These are phyloP conservation scores for Didymella glomerata DNA, from an alignment of 2,329 filamentous ascomycete genomes.

Conservation along the genomic window DNA sequence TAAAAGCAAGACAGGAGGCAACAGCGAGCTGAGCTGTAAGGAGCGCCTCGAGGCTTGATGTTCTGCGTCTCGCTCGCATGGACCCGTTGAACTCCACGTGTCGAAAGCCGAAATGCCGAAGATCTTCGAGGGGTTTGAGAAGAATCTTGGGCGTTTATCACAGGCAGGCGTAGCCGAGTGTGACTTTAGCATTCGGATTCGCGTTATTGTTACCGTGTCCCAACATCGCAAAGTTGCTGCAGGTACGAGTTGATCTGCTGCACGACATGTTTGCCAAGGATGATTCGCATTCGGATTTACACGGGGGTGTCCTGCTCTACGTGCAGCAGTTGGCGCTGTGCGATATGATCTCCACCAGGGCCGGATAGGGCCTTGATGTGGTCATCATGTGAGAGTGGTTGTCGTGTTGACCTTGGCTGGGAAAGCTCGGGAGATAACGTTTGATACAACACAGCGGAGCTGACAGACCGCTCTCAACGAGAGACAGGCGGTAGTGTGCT, in stretches of 20 bases:
- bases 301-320: neutral
- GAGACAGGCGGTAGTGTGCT: neutral
- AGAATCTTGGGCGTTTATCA: neutral
- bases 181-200: neutral
- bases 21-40: neutral
- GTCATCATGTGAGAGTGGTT: too few species aligned
- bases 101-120: neutral
- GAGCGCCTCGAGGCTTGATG: neutral
- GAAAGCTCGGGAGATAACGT: neutral
- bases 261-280: slow-evolving; percentile 5
- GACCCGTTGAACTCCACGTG: slow-evolving; percentile 11
- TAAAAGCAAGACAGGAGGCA: slow-evolving; percentile 4
- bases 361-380: neutral
- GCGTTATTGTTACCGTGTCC: neutral
- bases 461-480: neutral
- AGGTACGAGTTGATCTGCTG: slow-evolving; percentile 9
- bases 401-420: neutral
- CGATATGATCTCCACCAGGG: neutral
- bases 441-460: neutral
- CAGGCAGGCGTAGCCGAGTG: slow-evolving; percentile 3
- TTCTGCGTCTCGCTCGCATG: slow-evolving; percentile 1
- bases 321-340: slow-evolving; percentile 5
- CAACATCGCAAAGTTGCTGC: neutral
- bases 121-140: neutral
- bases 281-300: slow-evolving; percentile 11